Percentiles rank a stretch among this genome's conserved stretches.
Evolutionary conservation across 148 eudicot species (phyloP).

Genomic region (Rhododendron williamsianum): DNA sequence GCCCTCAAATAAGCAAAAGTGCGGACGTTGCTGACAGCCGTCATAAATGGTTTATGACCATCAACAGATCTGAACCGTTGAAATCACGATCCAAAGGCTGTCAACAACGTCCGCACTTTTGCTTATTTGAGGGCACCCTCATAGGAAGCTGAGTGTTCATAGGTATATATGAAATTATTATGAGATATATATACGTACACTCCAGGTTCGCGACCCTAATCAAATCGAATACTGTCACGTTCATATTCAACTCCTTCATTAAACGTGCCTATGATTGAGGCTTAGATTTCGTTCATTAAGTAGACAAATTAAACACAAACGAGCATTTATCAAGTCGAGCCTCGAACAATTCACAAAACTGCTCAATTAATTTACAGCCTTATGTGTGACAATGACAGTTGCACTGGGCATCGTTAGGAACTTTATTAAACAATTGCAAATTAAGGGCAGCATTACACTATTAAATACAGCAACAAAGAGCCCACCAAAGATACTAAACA

Average conservation of each 20-base stretch:
- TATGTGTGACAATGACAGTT: slow-evolving; percentile 3
- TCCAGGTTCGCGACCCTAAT: not conserved
- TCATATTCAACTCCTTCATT: not conserved
- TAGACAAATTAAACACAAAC: not conserved
- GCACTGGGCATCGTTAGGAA: not conserved
- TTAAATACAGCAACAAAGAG: not conserved
- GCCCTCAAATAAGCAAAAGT: no score
- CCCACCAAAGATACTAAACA: not conserved
- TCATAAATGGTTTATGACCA: no score
- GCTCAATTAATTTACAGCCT: not conserved
- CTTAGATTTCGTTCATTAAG: not conserved
- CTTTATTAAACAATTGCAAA: slow-evolving; percentile 1
- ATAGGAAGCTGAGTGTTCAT: no score
- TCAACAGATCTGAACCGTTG: no score
- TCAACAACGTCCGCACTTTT: no score
- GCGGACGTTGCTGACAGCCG: no score
- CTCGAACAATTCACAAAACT: no score
- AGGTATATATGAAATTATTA: no score
- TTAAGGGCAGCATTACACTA: not conserved
- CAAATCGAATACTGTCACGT: not conserved
- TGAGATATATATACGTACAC: no score
- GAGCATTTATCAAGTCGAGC: not conserved
- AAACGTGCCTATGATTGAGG: not conserved
- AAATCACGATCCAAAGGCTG: no score
- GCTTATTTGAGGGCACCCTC: no score